A percentile compares a stretch with the other conserved stretches of the same genome.
phyloP scores from a whole-genome alignment of 163 green algal species.

The Coccomyxa subellipsoidea region DNA sequence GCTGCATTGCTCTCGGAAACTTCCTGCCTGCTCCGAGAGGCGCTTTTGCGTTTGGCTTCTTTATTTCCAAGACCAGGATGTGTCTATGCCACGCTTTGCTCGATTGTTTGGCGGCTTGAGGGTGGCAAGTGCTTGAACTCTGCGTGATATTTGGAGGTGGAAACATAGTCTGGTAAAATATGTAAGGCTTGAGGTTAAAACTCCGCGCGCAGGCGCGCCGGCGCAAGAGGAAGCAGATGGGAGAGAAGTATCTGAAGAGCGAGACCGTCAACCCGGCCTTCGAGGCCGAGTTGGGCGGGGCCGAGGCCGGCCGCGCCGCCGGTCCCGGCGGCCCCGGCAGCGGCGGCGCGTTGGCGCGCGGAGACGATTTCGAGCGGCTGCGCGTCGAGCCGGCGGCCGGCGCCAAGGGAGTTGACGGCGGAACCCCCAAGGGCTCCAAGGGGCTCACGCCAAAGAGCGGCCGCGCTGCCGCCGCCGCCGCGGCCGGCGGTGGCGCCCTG shows the following conservation, averaged over 20 bases:
- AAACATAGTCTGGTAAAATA: too few relatives aligned
- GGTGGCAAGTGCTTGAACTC: too few relatives aligned
- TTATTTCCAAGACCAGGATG: too few relatives aligned
- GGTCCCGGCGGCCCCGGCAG: not conserved
- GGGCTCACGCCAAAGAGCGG: not conserved
- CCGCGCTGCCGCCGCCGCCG: not conserved
- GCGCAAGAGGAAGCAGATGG: not conserved
- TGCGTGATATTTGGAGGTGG: too few relatives aligned
- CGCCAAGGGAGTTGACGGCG: not conserved
- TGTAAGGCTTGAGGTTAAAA: too few relatives aligned
- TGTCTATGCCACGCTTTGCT: too few relatives aligned
- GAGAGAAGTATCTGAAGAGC: constrained; percentile 5
- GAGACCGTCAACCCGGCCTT: not conserved
- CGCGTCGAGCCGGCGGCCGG: not conserved
- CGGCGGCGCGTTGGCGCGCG: not conserved
- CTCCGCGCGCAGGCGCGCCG: not conserved
- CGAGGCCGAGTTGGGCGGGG: not conserved
- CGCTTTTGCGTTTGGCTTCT: too few relatives aligned
- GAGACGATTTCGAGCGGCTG: not conserved
- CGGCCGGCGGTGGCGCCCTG: not conserved
- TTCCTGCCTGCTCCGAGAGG: not conserved
- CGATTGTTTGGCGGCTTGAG: too few relatives aligned
- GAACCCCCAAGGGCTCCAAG: not conserved
- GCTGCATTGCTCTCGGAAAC: not conserved
- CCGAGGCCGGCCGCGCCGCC: not conserved